A percentile compares a stretch with the other conserved stretches of the same genome.
phyloP scores from a whole-genome alignment of 2,329 filamentous ascomycete genomes.

The Neofusicoccum laricinum region DNA sequence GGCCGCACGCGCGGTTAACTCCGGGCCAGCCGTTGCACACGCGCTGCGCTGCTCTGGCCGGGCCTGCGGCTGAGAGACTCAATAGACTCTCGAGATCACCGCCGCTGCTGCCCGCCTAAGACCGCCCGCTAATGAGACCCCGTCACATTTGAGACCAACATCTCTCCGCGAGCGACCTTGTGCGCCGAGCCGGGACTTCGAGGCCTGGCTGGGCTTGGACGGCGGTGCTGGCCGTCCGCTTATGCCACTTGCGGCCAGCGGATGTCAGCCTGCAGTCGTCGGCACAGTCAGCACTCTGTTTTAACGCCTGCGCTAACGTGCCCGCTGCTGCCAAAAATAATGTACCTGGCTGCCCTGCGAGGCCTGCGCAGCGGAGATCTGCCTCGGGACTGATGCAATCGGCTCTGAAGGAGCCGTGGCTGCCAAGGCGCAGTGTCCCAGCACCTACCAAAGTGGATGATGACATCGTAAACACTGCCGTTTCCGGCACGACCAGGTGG shows the following conservation, averaged over 20 bases:
- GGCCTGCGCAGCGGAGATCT: background rate
- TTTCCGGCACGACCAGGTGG: background rate
- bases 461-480: constrained; percentile 3
- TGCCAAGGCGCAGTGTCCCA: background rate
- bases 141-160: no score
- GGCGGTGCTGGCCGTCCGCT: background rate
- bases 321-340: constrained; percentile 13
- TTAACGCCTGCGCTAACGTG: constrained; percentile 13
- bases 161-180: no score
- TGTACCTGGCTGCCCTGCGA: background rate
- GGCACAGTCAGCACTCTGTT: constrained; percentile 17
- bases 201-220: no score
- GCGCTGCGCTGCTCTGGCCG: no score
- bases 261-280: constrained; percentile 6
- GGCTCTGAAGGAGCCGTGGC: background rate
- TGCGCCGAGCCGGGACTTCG: background rate
- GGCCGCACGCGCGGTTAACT: background rate
- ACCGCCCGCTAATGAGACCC: background rate
- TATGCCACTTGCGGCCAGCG: background rate
- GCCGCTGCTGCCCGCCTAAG: background rate
- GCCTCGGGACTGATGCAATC: background rate
- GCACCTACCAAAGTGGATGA: background rate
- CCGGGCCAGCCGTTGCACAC: background rate
- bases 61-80: background rate
- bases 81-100: background rate